Percentiles rank a stretch among this genome's conserved stretches.
phyloP scores from a whole-genome alignment of 108 stramenopile species.

The Nannochloropsis oceanica region DNA sequence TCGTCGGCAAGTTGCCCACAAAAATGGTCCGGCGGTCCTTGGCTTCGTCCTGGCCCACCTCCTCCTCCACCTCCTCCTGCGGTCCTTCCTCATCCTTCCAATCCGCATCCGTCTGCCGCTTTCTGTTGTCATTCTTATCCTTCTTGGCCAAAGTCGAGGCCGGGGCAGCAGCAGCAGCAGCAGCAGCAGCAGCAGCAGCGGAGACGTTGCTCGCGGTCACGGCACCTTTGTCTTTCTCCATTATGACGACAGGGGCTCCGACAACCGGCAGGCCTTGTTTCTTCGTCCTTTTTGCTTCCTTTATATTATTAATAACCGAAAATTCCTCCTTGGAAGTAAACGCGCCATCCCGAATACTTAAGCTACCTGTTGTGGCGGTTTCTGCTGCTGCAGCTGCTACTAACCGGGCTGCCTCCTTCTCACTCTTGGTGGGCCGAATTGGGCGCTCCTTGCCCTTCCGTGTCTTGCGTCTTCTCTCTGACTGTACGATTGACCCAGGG shows the following conservation, averaged over 20 bases:
- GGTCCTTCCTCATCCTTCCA: neutral
- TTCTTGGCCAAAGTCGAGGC: neutral
- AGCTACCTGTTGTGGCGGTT: too few relatives aligned
- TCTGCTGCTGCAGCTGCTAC: too few relatives aligned
- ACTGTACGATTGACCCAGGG: neutral
- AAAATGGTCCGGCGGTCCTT: slow-evolving; percentile 28
- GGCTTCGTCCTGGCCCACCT: slow-evolving; percentile 2
- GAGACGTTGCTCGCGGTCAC: too few relatives aligned
- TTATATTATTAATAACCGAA: too few relatives aligned
- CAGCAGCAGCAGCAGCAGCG: too few relatives aligned
- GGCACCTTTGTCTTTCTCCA: too few relatives aligned
- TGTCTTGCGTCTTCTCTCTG: neutral
- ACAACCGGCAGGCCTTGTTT: too few relatives aligned
- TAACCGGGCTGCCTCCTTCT: neutral
- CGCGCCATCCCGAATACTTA: too few relatives aligned
- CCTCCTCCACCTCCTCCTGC: neutral
- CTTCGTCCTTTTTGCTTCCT: too few relatives aligned
- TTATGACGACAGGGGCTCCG: too few relatives aligned
- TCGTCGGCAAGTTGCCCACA: slow-evolving; percentile 34
- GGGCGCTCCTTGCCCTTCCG: neutral
- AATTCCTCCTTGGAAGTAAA: too few relatives aligned
- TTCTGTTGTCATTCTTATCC: neutral
- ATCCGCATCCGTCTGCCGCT: neutral
- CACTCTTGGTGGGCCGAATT: neutral
- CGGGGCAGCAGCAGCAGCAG: too few relatives aligned